Evolutionary conservation across 2,329 filamentous ascomycete genomes (phyloP), one percentile per base, ranked within the genome.

Genomic region (Grosmannia penicillata): DNA sequence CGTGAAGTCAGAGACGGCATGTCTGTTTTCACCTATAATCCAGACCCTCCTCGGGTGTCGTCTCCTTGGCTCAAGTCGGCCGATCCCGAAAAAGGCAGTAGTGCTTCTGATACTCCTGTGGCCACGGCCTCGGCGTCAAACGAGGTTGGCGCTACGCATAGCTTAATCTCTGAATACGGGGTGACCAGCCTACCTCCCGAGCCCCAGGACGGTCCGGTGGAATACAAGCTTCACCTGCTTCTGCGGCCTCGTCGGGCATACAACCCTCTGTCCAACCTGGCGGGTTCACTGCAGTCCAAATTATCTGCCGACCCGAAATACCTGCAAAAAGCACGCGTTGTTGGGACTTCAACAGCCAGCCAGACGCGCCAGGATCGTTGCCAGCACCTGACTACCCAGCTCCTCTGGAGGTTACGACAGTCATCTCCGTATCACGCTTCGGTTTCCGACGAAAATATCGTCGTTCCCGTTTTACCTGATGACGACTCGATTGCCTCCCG

Each of bases 171-270:
- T 5, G 71, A 79, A 39, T 78, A 75, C 53, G 72, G 70, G 2
- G 72, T 91, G 33, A 80, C 77, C 32, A 84, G 79, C 51, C 63
- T 98, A 14, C 79, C 87, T 45, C 79, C 89, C 11, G 91, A 98
- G 56, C 89, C 89, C 6, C 87, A 96, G 53, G 80, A 93, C 45
- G 91, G 91, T 0, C 86, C 91, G 15, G 93, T 84, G 1, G 91
- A 98, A 59, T 98, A 98, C 61, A 98, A 98, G 57, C 62, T 98
- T 31, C 91, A 96, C 59, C 65, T 98, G 6, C 68, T 96, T 7
- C 63, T 95, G 37, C 76, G 86, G 26, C 78, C 82, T 14, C 72
- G 89, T 41, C 72, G 85, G 44, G 74, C 72, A 7, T 93, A 87
- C 56, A 69, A 67, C 26, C 72, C 68, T 24, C 78, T 78, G 54